Percentiles rank a stretch among this genome's conserved stretches.
Evolutionary conservation across 352 stramenopile species (phyloP).

Genomic region (Phytophthora tentaculata): DNA sequence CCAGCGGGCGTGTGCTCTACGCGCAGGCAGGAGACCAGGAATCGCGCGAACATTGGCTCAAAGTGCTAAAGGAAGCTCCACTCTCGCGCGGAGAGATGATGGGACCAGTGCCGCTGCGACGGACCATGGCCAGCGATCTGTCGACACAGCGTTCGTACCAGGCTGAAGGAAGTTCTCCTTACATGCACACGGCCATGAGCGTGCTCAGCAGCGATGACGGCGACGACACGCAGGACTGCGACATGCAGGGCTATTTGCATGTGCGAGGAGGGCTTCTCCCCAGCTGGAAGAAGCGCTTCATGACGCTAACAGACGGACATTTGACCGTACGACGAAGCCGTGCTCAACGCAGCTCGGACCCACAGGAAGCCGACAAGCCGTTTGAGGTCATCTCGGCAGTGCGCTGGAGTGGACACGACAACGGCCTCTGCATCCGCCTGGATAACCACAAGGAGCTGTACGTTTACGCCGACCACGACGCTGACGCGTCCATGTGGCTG

Average conservation of each 20-base stretch:
- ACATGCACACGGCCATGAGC: slow-evolving; percentile 45
- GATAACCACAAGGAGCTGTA: slow-evolving; percentile 63
- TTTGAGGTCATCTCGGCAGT: slow-evolving; percentile 57
- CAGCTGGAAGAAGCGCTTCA: slow-evolving; percentile 63
- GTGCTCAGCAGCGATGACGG: slow-evolving; percentile 56
- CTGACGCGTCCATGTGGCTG: slow-evolving; percentile 60
- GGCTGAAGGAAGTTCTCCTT: slow-evolving; percentile 21
- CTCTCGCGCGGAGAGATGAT: slow-evolving; percentile 36
- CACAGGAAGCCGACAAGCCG: slow-evolving; percentile 40
- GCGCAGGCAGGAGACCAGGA: slow-evolving; percentile 61
- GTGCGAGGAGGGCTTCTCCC: slow-evolving; percentile 46
- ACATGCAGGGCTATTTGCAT: slow-evolving; percentile 55
- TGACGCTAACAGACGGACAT: slow-evolving; percentile 54
- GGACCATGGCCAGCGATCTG: slow-evolving; percentile 55
- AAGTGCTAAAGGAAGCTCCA: slow-evolving; percentile 58
- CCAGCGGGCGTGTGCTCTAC: slow-evolving; percentile 62
- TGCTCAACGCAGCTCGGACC: slow-evolving; percentile 31
- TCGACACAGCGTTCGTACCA: slow-evolving; percentile 36
- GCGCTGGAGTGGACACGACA: slow-evolving; percentile 43
- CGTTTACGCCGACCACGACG: slow-evolving; percentile 50
- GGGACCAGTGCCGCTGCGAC: slow-evolving; percentile 35
- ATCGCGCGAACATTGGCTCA: slow-evolving; percentile 56
- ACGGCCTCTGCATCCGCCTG: slow-evolving; percentile 60
- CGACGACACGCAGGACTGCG: slow-evolving; percentile 37
- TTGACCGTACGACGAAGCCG: slow-evolving; percentile 43